Evolutionary conservation across 2,329 filamentous ascomycete genomes (phyloP).

Genomic region (Ophiostoma tasmaniense): DNA sequence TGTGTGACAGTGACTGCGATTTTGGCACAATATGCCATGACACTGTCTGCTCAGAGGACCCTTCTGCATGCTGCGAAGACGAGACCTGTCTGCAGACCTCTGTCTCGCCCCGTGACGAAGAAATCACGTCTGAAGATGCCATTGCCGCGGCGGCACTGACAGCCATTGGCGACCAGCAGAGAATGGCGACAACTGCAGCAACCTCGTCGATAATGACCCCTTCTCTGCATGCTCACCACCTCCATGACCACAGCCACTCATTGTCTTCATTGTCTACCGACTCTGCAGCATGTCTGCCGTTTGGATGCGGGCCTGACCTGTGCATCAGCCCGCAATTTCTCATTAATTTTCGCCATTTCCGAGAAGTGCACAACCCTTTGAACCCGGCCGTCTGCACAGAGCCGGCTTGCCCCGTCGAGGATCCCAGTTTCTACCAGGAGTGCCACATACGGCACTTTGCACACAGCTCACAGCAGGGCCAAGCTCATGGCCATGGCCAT

Average conservation of each 20-base stretch:
- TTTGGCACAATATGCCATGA: constrained; percentile 20
- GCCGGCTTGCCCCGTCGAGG: constrained; percentile 19
- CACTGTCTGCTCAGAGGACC: constrained; percentile 19
- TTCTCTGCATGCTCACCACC: not conserved
- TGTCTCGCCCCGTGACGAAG: not conserved
- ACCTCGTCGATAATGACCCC: constrained; percentile 7
- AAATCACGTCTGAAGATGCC: constrained; percentile 18
- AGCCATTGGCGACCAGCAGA: constrained; percentile 16
- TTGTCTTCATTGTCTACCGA: not conserved
- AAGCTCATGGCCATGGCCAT: not conserved
- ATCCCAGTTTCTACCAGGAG: constrained; percentile 21
- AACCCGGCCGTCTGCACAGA: constrained; percentile 19
- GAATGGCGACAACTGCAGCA: constrained; percentile 10
- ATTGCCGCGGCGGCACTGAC: constrained; percentile 20
- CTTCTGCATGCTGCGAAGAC: constrained; percentile 21
- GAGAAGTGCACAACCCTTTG: constrained; percentile 20
- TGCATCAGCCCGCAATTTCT: constrained; percentile 22
- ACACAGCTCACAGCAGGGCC: not conserved
- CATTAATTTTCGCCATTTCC: constrained; percentile 21
- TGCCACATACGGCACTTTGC: constrained; percentile 19
- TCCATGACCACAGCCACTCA: constrained; percentile 4
- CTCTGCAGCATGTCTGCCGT: constrained; percentile 9
- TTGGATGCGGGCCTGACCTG: constrained; percentile 16
- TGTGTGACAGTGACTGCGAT: constrained; percentile 21
- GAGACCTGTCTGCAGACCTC: constrained; percentile 17